Base-by-base conservation (phyloP, 805 yeast species). In the Ogataea glucozyma region DNA sequence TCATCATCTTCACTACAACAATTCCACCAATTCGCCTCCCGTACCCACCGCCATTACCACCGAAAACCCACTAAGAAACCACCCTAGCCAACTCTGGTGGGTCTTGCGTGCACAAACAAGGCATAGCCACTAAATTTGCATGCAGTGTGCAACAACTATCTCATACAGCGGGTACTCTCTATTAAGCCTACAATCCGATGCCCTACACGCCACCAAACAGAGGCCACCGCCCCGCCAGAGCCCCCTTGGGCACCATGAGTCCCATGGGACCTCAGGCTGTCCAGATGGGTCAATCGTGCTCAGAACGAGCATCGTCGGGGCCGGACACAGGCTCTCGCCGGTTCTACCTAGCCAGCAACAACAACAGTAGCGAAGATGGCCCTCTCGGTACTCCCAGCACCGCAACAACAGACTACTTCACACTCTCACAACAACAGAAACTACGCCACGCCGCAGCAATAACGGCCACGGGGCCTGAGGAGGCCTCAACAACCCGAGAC, bases 201-300 rank as follows among this genome's bases (percentile, higher is more conserved):
- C 62, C 62, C 1, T 58, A 58, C 47, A 54, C 54, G n/a, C 59
- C 62, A 7, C 62, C 62, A 8, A 43, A 41, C 18, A 47, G 61
- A 29, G 38, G 33, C 18, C 24, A 20, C 11, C 14, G 20, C 20
- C 31, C 20, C 11, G 14, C 13, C 22, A 11, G 48, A 47, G 22
- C 32, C n/a, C n/a, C n/a, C n/a, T n/a, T n/a, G n/a, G n/a, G n/a
- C n/a, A n/a, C n/a, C n/a, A n/a, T n/a, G n/a, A n/a, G n/a, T n/a
- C n/a, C n/a, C n/a, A n/a, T n/a, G n/a, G n/a, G n/a, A n/a, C n/a
- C n/a, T n/a, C n/a, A n/a, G n/a, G n/a, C n/a, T n/a, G n/a, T n/a
- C n/a, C n/a, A n/a, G n/a, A n/a, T n/a, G n/a, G n/a, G n/a, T n/a
- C n/a, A n/a, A n/a, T n/a, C n/a, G n/a, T n/a, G n/a, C n/a, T n/a